phyloP scores from a whole-genome alignment of 768 basidiomycete genomes.

The Neoboletus magnificus region DNA sequence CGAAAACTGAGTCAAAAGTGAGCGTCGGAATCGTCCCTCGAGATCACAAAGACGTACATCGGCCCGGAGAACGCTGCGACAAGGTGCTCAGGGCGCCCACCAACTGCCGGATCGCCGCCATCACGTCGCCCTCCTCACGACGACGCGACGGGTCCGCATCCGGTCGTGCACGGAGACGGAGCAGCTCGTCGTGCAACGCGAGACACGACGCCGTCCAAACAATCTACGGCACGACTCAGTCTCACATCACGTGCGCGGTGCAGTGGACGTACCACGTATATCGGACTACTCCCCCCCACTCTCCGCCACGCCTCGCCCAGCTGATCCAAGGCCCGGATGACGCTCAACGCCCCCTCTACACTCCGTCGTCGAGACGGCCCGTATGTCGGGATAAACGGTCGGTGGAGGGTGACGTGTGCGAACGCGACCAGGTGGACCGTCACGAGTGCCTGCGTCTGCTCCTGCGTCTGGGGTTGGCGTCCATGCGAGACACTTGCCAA shows the following conservation, averaged over 20 bases:
- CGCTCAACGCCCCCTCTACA: conserved; percentile 12
- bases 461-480: background rate
- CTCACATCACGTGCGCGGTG: background rate
- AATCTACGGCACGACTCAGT: conserved; percentile 11
- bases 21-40: background rate
- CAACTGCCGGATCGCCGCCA: conserved; percentile 15
- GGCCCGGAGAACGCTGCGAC: conserved; percentile 15
- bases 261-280: conserved; percentile 13
- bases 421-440: conserved; percentile 22
- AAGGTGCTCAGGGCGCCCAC: conserved; percentile 14
- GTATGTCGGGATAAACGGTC: conserved; percentile 15
- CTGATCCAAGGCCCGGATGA: conserved; percentile 15
- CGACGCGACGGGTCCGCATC: conserved; percentile 2
- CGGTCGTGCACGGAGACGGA: conserved; percentile 13
- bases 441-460: conserved; percentile 6
- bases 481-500: background rate
- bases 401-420: conserved; percentile 25
- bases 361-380: conserved; percentile 13
- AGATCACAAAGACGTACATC: conserved; percentile 16
- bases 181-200: conserved; percentile 20
- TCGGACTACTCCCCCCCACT: conserved; percentile 10
- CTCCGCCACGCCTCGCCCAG: conserved; percentile 1
- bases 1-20: conserved; percentile 13
- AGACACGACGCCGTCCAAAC: conserved; percentile 25
- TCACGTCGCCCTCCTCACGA: conserved; percentile 13